Percentiles rank a stretch among this genome's conserved stretches.
These are phyloP conservation scores for Solanum gracilifrons DNA, from an alignment of 257 asterid species.

Conservation along the genomic window DNA sequence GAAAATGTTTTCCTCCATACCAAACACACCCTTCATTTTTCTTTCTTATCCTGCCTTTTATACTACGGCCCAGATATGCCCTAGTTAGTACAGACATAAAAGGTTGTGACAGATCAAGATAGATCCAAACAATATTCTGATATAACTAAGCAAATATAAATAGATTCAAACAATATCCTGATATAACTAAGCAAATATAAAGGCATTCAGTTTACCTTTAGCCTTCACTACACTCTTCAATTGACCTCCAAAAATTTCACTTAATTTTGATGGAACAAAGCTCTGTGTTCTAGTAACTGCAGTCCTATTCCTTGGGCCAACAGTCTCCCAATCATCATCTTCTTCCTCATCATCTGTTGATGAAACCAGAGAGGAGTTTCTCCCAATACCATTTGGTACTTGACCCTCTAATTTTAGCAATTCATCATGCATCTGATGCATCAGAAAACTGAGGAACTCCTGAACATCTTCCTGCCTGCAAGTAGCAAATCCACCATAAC, in stretches of 20 bases:
- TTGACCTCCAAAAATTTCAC: conserved; percentile 78
- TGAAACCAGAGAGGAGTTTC: conserved; percentile 46
- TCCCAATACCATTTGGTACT: conserved; percentile 37
- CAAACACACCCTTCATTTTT: neutral
- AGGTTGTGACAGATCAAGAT: neutral
- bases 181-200: neutral
- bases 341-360: conserved; percentile 50
- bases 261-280: conserved; percentile 61
- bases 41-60: neutral
- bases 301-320: conserved; percentile 57
- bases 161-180: neutral
- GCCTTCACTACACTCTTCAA: conserved; percentile 73
- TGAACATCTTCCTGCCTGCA: conserved; percentile 92
- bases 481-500: conserved; percentile 7
- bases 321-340: conserved; percentile 61
- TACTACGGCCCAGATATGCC: neutral
- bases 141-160: neutral
- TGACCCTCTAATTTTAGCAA: conserved; percentile 68
- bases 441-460: conserved; percentile 75
- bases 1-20: neutral
- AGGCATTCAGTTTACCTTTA: conserved; percentile 36
- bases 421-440: conserved; percentile 94
- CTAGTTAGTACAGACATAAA: neutral
- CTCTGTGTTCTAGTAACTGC: conserved; percentile 77
- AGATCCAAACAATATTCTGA: neutral